Evolutionary conservation across 176 grass and related monocot species (phyloP), one percentile per base, ranked within the genome.

Genomic region (Ensete glaucum): DNA sequence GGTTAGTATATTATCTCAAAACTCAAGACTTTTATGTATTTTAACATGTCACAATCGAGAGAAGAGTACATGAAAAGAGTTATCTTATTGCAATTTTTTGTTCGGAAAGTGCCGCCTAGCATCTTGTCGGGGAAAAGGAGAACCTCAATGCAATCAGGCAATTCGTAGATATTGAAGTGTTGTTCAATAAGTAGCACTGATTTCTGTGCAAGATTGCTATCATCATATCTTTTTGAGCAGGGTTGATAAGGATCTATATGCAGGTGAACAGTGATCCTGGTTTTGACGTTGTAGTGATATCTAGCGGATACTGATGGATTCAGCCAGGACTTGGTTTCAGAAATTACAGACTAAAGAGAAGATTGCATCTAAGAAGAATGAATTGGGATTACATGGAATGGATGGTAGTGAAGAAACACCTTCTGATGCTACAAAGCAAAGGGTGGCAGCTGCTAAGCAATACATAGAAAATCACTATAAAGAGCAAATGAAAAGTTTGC

Each of bases 401-500:
- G 85, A 95, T 73, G 79, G 71, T 3, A 15, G n/a, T 0, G 86
- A 98, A 2, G 94, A 98, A 7, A 78, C 72, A 1, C 90, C 85
- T 26, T 98, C 94, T 8, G 91, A 76, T 64, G 90, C 90, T 3
- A 98, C 94, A 17, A 91, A 87, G 77, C 88, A 99, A 79, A 84
- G 88, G 79, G 90, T 91, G 19, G 88, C 86, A 0, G 88, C 88
- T 9, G 90, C 88, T 7, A 94, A 94, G 73, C 90, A 99, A 56
- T 99, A 94, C 77, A 99, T 99, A 69, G 95, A 99, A 83, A 99
- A 99, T 70, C 95, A 91, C 57, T 99, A 94, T 80, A 99, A 99
- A 87, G 95, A 99, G 78, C 95, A 99, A 63, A 89, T 86, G 88
- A 99, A 99, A 73, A 86, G 87, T 50, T 50, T 94, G 79, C 88